phyloP scores from a whole-genome alignment of 192 early-diverging fungal genomes.

The Gamsiella multidivaricata region DNA sequence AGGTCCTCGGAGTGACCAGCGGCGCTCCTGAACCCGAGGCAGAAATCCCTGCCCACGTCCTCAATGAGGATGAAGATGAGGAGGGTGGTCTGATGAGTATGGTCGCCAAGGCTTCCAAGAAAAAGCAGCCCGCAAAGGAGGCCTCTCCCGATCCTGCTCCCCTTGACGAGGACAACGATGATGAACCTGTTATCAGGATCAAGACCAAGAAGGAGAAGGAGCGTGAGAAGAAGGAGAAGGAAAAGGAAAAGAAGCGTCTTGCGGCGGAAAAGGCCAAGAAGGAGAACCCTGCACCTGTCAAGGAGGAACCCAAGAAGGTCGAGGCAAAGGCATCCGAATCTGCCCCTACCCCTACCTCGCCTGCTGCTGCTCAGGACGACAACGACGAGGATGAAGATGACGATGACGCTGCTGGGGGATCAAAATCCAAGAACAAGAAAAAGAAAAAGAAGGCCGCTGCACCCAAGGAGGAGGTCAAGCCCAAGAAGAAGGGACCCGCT shows the following conservation, averaged over 20 bases:
- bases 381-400: constrained; percentile 57
- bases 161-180: constrained; percentile 57
- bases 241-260: constrained; percentile 68
- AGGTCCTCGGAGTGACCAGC: constrained; percentile 41
- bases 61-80: constrained; percentile 67
- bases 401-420: constrained; percentile 55
- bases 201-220: constrained; percentile 93
- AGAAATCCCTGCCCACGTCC: constrained; percentile 29
- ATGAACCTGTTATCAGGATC: constrained; percentile 58
- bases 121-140: constrained; percentile 49
- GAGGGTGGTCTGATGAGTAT: constrained; percentile 76
- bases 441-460: constrained; percentile 67
- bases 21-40: constrained; percentile 25
- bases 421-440: constrained; percentile 67
- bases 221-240: constrained; percentile 80
- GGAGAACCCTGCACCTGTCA: constrained; percentile 39
- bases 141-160: constrained; percentile 23
- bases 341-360: constrained; percentile 35
- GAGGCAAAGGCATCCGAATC: constrained; percentile 59
- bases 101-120: constrained; percentile 56
- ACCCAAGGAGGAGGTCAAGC: constrained; percentile 62
- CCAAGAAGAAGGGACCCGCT: constrained; percentile 69
- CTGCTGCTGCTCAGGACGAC: constrained; percentile 41
- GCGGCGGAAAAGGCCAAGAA: constrained; percentile 62
- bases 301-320: constrained; percentile 13